Percentiles rank a stretch among this genome's conserved stretches.
Evolutionary conservation across 495 filamentous ascomycete species (phyloP).

Genomic region (Cryomyces antarcticus): DNA sequence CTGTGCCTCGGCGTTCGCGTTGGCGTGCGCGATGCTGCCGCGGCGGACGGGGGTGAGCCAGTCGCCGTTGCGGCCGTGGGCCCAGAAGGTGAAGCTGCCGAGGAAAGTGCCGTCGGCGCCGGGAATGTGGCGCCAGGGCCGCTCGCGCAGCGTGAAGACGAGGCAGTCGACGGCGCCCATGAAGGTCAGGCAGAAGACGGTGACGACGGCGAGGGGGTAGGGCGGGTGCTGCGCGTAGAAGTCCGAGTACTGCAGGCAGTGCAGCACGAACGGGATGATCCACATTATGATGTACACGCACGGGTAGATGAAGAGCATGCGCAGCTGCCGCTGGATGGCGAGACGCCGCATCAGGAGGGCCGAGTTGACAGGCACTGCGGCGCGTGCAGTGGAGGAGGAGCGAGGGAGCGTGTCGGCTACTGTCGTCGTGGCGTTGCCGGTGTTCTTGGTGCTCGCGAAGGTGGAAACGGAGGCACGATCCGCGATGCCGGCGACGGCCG

Average conservation of each 20-base stretch:
- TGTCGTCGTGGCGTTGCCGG: background rate
- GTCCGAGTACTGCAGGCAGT: slow-evolving; percentile 38
- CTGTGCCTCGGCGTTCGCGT: no score
- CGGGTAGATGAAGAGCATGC: slow-evolving; percentile 53
- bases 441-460: background rate
- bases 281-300: slow-evolving; percentile 50
- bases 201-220: slow-evolving; percentile 31
- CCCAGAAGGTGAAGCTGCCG: slow-evolving; percentile 23
- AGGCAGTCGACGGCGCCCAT: slow-evolving; percentile 47
- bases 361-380: background rate
- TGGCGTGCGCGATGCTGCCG: no score
- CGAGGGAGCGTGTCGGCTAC: background rate
- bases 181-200: slow-evolving; percentile 31
- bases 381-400: background rate
- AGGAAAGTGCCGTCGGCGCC: slow-evolving; percentile 22
- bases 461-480: background rate
- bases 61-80: slow-evolving; percentile 7
- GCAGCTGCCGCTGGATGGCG: slow-evolving; percentile 42
- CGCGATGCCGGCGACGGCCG: background rate
- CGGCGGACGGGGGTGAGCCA: no score
- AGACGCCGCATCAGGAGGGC: slow-evolving; percentile 9
- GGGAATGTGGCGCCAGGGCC: slow-evolving; percentile 43
- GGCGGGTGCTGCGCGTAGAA: slow-evolving; percentile 27
- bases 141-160: slow-evolving; percentile 44
- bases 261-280: slow-evolving; percentile 45